Evolutionary conservation across 129 eudicot species (phyloP).

Genomic region (Erigeron canadensis): DNA sequence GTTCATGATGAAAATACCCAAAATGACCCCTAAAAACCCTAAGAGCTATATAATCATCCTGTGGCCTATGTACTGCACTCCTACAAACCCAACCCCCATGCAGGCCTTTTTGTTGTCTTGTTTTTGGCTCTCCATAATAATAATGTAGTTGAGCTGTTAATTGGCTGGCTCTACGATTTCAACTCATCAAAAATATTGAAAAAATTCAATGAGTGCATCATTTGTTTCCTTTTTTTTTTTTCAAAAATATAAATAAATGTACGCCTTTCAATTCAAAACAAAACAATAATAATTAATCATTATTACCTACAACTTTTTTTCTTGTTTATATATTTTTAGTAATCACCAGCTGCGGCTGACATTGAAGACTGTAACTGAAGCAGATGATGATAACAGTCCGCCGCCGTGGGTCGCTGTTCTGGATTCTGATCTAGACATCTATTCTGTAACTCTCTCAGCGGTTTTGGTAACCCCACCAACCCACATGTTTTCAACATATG

Average conservation of each 20-base stretch:
- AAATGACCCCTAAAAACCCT: conserved; percentile 32
- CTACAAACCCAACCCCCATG: conserved; percentile 28
- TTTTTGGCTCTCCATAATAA: conserved; percentile 27
- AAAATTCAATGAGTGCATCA: conserved; percentile 21
- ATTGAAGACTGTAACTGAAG: conserved; percentile 76
- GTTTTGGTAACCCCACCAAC: conserved; percentile 50
- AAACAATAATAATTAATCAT: conserved; percentile 4
- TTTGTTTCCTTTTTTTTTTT: neutral
- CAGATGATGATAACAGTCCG: conserved; percentile 90
- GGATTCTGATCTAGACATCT: conserved; percentile 79
- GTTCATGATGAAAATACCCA: conserved; percentile 3
- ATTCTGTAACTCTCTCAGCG: conserved; percentile 68
- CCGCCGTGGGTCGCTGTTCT: conserved; percentile 88
- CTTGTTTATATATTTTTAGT: conserved; percentile 1
- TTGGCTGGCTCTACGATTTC: conserved; percentile 4
- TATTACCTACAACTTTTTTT: neutral
- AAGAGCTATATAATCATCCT: conserved; percentile 18
- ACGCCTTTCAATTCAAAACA: conserved; percentile 19
- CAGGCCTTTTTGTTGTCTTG: conserved; percentile 29
- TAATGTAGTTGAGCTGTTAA: neutral
- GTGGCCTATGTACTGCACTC: conserved; percentile 34
- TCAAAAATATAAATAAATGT: too few relatives aligned
- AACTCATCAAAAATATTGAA: conserved; percentile 1
- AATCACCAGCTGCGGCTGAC: conserved; percentile 52
- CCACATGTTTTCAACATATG: conserved; percentile 65